phyloP scores from a whole-genome alignment of 805 yeast genomes.

The Pichia kluyveri region DNA sequence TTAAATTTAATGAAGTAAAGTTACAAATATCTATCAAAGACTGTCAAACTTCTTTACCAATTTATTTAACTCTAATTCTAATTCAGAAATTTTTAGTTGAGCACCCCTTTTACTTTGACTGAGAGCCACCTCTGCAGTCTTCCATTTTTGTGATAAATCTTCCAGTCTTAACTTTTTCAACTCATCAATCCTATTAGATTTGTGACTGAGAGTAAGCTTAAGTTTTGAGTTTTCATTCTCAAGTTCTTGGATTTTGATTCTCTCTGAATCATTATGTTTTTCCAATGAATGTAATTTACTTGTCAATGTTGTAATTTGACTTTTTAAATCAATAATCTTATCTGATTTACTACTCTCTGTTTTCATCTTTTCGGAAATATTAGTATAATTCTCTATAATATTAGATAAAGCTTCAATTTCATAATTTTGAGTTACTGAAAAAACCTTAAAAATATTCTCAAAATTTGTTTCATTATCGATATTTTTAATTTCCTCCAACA shows the following conservation, averaged over 20 bases:
- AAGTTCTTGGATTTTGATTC: conserved; percentile 1
- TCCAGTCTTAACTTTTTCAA: conserved; percentile 39
- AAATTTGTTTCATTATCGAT: not conserved
- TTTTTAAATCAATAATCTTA: not conserved
- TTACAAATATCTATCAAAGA: not conserved
- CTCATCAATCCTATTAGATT: conserved; percentile 6
- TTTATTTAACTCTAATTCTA: conserved; percentile 46
- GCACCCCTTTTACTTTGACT: conserved; percentile 53
- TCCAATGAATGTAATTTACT: conserved; percentile 4
- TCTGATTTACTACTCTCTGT: not conserved
- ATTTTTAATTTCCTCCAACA: not conserved
- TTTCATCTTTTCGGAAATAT: not conserved
- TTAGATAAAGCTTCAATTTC: conserved; percentile 4
- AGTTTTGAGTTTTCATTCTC: not conserved
- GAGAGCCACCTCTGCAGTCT: conserved; percentile 62
- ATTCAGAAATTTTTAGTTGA: conserved; percentile 36
- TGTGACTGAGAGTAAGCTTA: not conserved
- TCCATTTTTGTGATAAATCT: conserved; percentile 57
- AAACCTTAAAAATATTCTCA: not conserved
- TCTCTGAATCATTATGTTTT: not conserved
- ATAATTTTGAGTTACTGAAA: conserved; percentile 5
- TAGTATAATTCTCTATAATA: conserved; percentile 3
- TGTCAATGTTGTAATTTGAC: not conserved
- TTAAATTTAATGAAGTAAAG: no score
- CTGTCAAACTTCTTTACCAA: conserved; percentile 15